These are phyloP conservation scores for Mucor lusitanicus DNA, from an alignment of 371 early-diverging fungal genomes.

Conservation along the genomic window DNA sequence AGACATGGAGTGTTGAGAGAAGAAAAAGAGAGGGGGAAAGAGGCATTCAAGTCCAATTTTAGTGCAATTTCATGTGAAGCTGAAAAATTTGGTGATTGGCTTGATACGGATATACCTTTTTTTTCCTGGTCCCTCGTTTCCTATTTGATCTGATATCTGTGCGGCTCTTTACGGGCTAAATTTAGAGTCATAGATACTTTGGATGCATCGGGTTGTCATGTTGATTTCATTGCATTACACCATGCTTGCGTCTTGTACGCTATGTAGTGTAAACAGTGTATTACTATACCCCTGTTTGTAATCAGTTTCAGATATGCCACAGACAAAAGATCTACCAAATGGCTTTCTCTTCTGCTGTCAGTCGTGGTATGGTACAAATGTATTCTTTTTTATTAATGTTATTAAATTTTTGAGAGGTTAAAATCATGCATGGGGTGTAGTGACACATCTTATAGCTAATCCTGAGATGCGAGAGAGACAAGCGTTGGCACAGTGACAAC, in stretches of 20 bases:
- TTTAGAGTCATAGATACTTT: background rate
- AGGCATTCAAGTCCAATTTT: background rate
- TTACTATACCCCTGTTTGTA: background rate
- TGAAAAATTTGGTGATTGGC: background rate
- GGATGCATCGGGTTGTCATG: background rate
- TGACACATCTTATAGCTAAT: background rate
- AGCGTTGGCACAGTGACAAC: constrained; percentile 35
- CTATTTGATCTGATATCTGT: background rate
- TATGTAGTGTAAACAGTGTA: too few species aligned
- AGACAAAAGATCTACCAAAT: too few species aligned
- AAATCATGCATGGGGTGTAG: background rate
- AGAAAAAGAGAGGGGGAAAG: background rate
- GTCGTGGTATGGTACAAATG: background rate
- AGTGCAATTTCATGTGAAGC: constrained; percentile 1
- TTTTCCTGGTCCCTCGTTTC: background rate
- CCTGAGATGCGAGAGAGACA: constrained; percentile 9
- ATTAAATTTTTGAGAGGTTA: background rate
- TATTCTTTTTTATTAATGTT: background rate
- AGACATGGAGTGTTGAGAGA: background rate
- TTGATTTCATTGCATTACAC: background rate
- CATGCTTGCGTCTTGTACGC: too few species aligned
- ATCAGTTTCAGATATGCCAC: too few species aligned
- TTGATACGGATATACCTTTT: background rate
- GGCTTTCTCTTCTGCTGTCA: too few species aligned
- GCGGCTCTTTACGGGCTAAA: background rate